phyloP scores from a whole-genome alignment of 2,329 filamentous ascomycete species.

The Aschersonia sp. region DNA sequence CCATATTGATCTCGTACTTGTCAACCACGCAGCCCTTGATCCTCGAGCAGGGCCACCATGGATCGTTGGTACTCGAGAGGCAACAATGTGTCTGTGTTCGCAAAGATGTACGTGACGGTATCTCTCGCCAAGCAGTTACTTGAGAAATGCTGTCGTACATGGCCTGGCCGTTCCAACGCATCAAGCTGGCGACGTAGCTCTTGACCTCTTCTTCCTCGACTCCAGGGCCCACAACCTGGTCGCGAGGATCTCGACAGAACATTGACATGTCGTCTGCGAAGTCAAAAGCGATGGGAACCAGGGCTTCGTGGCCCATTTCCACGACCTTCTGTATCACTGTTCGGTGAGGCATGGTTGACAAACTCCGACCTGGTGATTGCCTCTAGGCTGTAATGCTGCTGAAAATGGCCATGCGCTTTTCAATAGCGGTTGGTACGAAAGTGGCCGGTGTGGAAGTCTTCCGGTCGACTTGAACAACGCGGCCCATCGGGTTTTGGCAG shows the following conservation, averaged over 20 bases:
- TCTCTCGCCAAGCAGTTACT: not conserved
- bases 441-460: too few species aligned
- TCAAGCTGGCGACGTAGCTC: not conserved
- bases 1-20: not conserved
- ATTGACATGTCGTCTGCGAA: slow-evolving; percentile 1
- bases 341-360: not conserved
- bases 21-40: not conserved
- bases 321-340: slow-evolving; percentile 1
- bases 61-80: not conserved
- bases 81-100: not conserved
- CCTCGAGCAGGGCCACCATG: not conserved
- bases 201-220: not conserved
- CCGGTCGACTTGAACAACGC: too few species aligned
- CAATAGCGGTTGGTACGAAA: too few species aligned
- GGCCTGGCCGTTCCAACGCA: slow-evolving; percentile 1
- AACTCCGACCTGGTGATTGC: too few species aligned
- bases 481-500: too few species aligned
- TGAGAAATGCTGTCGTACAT: not conserved
- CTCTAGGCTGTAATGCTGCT: too few species aligned
- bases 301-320: slow-evolving; percentile 2
- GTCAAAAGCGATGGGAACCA: slow-evolving; percentile 1
- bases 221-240: not conserved
- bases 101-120: slow-evolving; percentile 1
- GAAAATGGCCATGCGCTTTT: too few species aligned
- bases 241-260: slow-evolving; percentile 1